These are phyloP conservation scores for Colletotrichum salicis DNA, from an alignment of 2,329 filamentous ascomycete species.

Conservation along the genomic window DNA sequence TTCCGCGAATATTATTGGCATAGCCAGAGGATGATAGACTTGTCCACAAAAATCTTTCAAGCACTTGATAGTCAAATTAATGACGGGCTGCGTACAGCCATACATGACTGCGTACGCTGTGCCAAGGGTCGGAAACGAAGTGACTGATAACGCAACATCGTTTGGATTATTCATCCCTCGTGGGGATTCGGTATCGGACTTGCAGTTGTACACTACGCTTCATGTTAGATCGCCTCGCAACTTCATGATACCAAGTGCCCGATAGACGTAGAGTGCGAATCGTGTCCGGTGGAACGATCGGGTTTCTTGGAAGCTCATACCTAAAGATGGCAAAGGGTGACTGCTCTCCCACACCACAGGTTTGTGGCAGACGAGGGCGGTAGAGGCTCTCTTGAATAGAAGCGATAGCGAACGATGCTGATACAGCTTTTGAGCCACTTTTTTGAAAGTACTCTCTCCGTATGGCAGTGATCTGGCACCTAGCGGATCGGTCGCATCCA, in stretches of 20 bases:
- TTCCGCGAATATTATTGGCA: background rate
- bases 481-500: no score
- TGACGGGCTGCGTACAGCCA: background rate
- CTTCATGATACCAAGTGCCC: background rate
- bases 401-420: background rate
- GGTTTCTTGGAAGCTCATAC: background rate
- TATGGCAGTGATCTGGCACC: no score
- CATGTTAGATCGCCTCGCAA: background rate
- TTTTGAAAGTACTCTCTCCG: no score
- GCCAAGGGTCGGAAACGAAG: background rate
- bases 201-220: conserved; percentile 4
- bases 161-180: background rate
- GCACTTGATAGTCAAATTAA: background rate
- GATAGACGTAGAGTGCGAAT: no score
- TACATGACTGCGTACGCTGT: background rate
- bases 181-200: background rate
- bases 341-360: background rate
- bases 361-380: background rate
- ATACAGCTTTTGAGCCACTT: background rate
- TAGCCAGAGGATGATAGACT: background rate
- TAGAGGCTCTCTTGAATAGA: background rate
- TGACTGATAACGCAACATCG: background rate
- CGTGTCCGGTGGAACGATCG: no score
- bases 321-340: background rate
- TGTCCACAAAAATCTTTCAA: background rate